Conservation (phyloP, 805 yeast genomes). For the Candida wancherniae region DNA sequence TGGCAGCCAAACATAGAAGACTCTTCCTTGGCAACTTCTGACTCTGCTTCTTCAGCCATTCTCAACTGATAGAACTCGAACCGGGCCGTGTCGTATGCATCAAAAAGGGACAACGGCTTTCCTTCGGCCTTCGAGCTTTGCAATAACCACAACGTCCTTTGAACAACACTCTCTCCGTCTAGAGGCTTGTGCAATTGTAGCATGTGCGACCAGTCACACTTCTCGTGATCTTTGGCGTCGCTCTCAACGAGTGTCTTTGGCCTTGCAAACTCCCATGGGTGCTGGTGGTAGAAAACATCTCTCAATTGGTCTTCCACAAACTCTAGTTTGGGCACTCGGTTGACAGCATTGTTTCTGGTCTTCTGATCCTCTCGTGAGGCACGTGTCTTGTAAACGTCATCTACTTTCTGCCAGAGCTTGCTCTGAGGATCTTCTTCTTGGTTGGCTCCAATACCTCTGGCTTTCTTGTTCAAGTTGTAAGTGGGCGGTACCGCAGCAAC, state of each 20-base stretch:
- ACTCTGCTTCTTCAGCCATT: slow-evolving; percentile 77
- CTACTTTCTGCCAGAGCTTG: slow-evolving; percentile 12
- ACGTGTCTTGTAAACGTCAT: slow-evolving; percentile 44
- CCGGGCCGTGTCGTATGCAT: slow-evolving; percentile 82
- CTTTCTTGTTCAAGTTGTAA: slow-evolving; percentile 49
- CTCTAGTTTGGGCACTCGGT: slow-evolving; percentile 48
- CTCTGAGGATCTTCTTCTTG: slow-evolving; percentile 28
- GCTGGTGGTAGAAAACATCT: slow-evolving; percentile 79
- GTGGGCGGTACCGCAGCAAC: slow-evolving; percentile 82
- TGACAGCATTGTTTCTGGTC: slow-evolving; percentile 37
- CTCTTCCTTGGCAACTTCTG: slow-evolving; percentile 73
- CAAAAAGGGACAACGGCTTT: slow-evolving; percentile 33
- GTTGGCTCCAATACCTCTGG: slow-evolving; percentile 26
- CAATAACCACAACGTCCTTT: slow-evolving; percentile 39
- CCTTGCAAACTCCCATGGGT: slow-evolving; percentile 96
- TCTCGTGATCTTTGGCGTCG: slow-evolving; percentile 50
- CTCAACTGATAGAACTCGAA: slow-evolving; percentile 84
- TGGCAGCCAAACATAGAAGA: slow-evolving; percentile 80
- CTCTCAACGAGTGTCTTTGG: slow-evolving; percentile 82
- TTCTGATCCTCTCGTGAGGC: slow-evolving; percentile 30
- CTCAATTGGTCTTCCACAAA: slow-evolving; percentile 80
- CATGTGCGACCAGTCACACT: slow-evolving; percentile 74
- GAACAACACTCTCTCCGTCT: slow-evolving; percentile 72
- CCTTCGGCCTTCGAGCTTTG: slow-evolving; percentile 17
- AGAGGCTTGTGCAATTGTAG: slow-evolving; percentile 68